A percentile compares a stretch with the other conserved stretches of the same genome.
Conservation (phyloP, 2,329 filamentous ascomycete genomes). For the Fusarium sp. region DNA sequence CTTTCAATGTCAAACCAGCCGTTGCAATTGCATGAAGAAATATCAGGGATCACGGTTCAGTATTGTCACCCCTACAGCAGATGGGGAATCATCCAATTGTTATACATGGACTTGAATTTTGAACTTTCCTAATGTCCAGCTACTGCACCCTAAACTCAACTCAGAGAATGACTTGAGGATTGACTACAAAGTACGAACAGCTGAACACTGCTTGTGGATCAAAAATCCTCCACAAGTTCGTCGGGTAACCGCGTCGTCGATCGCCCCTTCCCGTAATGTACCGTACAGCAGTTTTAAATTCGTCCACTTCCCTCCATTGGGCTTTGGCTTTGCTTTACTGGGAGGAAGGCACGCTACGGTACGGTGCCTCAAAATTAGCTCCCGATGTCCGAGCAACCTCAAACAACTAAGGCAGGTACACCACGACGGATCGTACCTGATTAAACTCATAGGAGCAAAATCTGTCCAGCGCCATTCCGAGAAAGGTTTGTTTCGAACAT, state of each 20-base stretch:
- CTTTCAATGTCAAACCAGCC: slow-evolving; percentile 4
- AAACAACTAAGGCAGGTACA: slow-evolving; percentile 33
- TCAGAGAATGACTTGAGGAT: background rate
- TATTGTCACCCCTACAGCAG: slow-evolving; percentile 12
- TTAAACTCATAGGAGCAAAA: slow-evolving; percentile 5
- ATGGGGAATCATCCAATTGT: slow-evolving; percentile 36
- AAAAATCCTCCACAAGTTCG: slow-evolving; percentile 36
- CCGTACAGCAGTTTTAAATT: background rate
- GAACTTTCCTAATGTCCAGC: slow-evolving; percentile 1
- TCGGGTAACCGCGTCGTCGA: slow-evolving; percentile 35
- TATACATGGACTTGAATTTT: slow-evolving; percentile 28
- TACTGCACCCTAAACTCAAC: slow-evolving; percentile 24
- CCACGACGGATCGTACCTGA: slow-evolving; percentile 16
- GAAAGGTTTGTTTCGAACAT: slow-evolving; percentile 28
- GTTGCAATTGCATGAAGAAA: slow-evolving; percentile 6
- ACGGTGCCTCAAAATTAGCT: slow-evolving; percentile 22
- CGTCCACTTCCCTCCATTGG: slow-evolving; percentile 1
- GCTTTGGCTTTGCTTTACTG: background rate
- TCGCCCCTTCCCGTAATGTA: slow-evolving; percentile 14
- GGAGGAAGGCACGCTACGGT: slow-evolving; percentile 8
- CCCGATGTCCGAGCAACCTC: slow-evolving; percentile 25
- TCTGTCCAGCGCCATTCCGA: background rate
- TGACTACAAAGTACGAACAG: background rate
- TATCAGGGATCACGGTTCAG: slow-evolving; percentile 29
- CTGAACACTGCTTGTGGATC: background rate